Evolutionary conservation across 352 stramenopile genomes (phyloP).

Genomic region (Phytopythium kandeliae): DNA sequence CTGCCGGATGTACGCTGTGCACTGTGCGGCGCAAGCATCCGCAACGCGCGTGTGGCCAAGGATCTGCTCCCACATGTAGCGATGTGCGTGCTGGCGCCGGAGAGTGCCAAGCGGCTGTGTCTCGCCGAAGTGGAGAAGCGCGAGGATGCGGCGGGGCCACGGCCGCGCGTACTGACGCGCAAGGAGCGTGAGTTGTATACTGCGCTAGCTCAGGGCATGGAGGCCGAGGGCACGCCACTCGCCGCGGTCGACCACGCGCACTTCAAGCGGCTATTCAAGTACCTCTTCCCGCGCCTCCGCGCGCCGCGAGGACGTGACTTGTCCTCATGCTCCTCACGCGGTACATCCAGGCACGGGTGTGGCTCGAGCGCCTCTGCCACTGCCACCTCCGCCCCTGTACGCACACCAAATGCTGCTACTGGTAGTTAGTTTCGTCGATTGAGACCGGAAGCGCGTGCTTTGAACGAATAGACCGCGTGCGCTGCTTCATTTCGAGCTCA

Average conservation of each 20-base stretch:
- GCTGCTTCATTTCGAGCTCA: too few species aligned
- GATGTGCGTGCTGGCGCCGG: background rate
- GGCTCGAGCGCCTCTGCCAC: background rate
- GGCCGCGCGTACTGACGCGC: background rate
- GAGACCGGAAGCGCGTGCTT: too few species aligned
- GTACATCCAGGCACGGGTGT: too few species aligned
- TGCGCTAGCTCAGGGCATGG: slow-evolving; percentile 1
- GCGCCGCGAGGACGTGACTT: background rate
- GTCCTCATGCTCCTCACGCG: background rate
- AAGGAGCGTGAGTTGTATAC: background rate
- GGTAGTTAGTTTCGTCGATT: too few species aligned
- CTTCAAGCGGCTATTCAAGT: slow-evolving; percentile 5
- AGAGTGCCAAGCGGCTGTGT: background rate
- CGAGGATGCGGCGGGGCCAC: background rate
- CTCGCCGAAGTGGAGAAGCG: background rate
- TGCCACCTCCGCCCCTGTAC: too few species aligned
- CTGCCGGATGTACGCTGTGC: slow-evolving; percentile 1
- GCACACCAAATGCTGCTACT: too few species aligned
- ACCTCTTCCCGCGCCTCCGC: background rate
- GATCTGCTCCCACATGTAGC: slow-evolving; percentile 1
- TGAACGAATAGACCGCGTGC: too few species aligned
- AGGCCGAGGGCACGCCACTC: background rate
- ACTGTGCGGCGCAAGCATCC: background rate
- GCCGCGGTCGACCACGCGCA: background rate
- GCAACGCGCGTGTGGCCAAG: slow-evolving; percentile 1